Evolutionary conservation across 2,329 filamentous ascomycete species (phyloP).

Genomic region (Calonectria pseudoreteaudii): DNA sequence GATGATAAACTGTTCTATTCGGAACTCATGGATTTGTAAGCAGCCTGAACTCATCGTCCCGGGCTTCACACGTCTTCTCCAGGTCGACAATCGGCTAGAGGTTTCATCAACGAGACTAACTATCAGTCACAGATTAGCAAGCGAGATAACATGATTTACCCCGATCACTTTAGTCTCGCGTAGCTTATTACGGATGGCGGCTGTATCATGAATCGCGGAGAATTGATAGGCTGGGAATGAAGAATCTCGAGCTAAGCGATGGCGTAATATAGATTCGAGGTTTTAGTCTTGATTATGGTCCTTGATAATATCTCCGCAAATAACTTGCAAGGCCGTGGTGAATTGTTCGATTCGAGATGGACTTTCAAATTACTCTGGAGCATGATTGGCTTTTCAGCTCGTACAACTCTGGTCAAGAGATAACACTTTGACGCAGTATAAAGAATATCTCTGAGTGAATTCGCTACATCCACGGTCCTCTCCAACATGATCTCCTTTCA

Average conservation of each 20-base stretch:
- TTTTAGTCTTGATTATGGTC: neutral
- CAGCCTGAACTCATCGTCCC: neutral
- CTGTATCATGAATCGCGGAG: neutral
- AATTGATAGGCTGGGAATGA: neutral
- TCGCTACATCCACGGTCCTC: neutral
- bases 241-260: neutral
- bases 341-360: neutral
- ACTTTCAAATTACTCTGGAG: neutral
- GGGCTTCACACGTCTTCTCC: neutral
- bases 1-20: fast-evolving
- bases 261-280: neutral
- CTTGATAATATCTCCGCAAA: neutral
- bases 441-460: neutral
- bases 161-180: neutral
- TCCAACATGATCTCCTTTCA: neutral
- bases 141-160: neutral
- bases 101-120: neutral
- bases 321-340: neutral
- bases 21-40: neutral
- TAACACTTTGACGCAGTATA: neutral
- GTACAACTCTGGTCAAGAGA: neutral
- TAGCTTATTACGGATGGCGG: neutral
- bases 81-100: neutral
- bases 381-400: neutral
- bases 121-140: neutral